Evolutionary conservation across 371 early-diverging fungal genomes (phyloP), one percentile per base, ranked within the genome.

Genomic region (Batkoa obscura): DNA sequence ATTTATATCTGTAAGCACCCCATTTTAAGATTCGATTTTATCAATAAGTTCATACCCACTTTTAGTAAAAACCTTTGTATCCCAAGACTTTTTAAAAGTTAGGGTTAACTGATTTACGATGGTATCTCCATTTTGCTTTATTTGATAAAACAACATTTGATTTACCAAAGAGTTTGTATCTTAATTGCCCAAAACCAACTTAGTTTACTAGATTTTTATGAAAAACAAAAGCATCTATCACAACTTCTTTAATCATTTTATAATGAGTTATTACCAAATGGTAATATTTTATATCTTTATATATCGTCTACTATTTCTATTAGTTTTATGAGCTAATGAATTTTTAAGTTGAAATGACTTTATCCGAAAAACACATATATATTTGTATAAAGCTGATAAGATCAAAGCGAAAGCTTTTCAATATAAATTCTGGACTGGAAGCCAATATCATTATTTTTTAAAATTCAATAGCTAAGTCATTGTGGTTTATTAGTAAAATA

Each of bases 21-120:
- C 56, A 2, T 5, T 5, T 8, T 10, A 13, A 9, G 33, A 4
- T 23, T 33, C 30, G 10, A 45, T 5, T 1, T 31, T 15, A 3
- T 47, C 47, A 48, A 47, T 56, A 12, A 56, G 12, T 2, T 43
- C 38, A 13, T 45, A 8, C 33, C 37, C 48, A 15, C 10, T 4
- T 2, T 36, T 30, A 17, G 47, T 48, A 56, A 56, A 56, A 35
- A 48, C 17, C 3, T 33, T 48, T 4, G 56, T 56, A 13, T 9
- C 3, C 56, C 56, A 56, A 47, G 56, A 34, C 15, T 37, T 45
- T 3, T 56, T 33, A 38, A 56, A 56, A 4, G 34, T 35, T n/a
- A n/a, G 56, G 56, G 47, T 43, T 56, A 8, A 37, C 23, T 2
- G 30, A 5, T 13, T 31, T 30, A 33, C 56, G 45, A 46, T 56